A percentile compares a stretch with the other conserved stretches of the same genome.
Evolutionary conservation across 208 protist species (phyloP).

Genomic region (Wallacemonas collosoma): DNA sequence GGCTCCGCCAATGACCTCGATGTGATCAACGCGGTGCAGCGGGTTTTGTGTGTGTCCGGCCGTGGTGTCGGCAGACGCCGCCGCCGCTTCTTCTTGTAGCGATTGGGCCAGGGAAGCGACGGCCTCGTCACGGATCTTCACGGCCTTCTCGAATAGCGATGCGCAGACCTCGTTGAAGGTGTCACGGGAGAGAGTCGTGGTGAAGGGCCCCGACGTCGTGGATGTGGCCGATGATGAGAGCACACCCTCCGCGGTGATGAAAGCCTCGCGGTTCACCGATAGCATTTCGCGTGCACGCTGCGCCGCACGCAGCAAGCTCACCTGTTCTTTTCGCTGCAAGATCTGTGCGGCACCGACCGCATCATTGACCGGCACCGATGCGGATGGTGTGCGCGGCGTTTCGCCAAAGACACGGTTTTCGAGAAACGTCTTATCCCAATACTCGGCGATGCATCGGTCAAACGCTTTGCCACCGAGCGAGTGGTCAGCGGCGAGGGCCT

Average conservation of each 20-base stretch:
- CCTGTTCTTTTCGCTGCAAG: conserved; percentile 46
- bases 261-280: conserved; percentile 85
- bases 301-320: conserved; percentile 77
- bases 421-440: conserved; percentile 72
- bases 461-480: conserved; percentile 86
- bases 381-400: too few species aligned
- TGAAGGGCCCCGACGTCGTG: conserved; percentile 35
- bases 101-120: conserved; percentile 10
- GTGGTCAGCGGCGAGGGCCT: conserved; percentile 48
- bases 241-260: conserved; percentile 80
- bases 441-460: conserved; percentile 84
- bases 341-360: conserved; percentile 10
- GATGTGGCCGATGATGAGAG: neutral
- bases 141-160: conserved; percentile 59
- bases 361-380: too few species aligned
- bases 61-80: conserved; percentile 12
- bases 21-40: conserved; percentile 32
- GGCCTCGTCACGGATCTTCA: conserved; percentile 18
- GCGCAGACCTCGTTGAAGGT: conserved; percentile 70
- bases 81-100: conserved; percentile 41
- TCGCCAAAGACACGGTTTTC: conserved; percentile 23
- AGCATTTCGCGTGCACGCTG: conserved; percentile 85
- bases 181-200: conserved; percentile 40
- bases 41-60: neutral
- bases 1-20: conserved; percentile 85